Base-by-base conservation (phyloP, 257 asterid genomes). In the Solanum habrochaites region DNA sequence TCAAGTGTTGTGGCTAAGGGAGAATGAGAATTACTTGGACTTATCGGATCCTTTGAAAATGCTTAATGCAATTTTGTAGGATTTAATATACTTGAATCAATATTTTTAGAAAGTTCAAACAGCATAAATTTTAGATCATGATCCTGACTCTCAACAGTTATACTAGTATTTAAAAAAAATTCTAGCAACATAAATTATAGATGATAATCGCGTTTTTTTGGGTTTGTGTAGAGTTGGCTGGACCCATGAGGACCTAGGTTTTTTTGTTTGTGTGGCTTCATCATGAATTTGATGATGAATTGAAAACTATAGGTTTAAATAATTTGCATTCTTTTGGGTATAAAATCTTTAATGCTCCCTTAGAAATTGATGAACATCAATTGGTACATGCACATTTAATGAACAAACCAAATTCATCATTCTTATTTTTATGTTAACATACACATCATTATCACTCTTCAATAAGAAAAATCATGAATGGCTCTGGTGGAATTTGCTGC, bases 221-320 rank as follows among this genome's bases (percentile, higher is more conserved):
- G 47, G 3, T 21, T 64, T 10, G 37, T 84, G 43, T 27, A 45
- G 85, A 49, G 40, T 43, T 15, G 45, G 52, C 9, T 77, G 91
- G 90, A 87, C 64, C 89, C 90, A 87, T 77, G 29, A 80, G 74
- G 80, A 80, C 84, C 81, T 88, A 86, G 39, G 11, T 18, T 4
- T 18, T 29, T 14, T 25, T 11, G 15, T 49, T 20, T 21, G 18
- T 70, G 73, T 86, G 90, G 88, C 85, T 52, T 29, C 83, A 81
- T 90, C 45, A 86, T 90, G 78, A 75, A 81, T 52, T 39, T 70
- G 83, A 80, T 67, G 31, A 37, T 83, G 73, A 47, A 58, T 20
- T 21, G 85, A 87, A 86, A 72, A 47, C 60, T 81, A 62, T 83
- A 84, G 49, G 80, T 71, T 86, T 62, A 62, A 62, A n/a, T 88